Base-by-base conservation (phyloP, 1,284 basidiomycete species). In the Cryptococcus sp. region DNA sequence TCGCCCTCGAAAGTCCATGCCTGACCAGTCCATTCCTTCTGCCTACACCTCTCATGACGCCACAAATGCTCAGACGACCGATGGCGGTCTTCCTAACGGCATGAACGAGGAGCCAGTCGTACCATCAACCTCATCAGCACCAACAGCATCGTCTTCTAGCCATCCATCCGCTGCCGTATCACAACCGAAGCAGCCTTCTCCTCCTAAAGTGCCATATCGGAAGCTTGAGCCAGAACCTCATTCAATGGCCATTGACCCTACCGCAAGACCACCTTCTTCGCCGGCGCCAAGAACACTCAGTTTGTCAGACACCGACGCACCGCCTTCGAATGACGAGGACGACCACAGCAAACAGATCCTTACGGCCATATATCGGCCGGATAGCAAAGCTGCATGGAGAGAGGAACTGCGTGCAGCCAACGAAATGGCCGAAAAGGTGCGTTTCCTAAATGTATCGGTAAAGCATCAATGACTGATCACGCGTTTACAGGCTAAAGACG, bases 311-410 rank as follows among this genome's bases (percentile, higher is more conserved):
- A 54, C 53, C 2, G 57, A 56, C 13, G 59, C 54, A 7, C 39
- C 52, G n/a, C 4, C 53, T n/a, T 2, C 41, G n/a, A 15, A 11
- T 20, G 37, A 19, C 15, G 49, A 50, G 46, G 52, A 59, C 15
- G 63, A 83, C 48, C 80, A 80, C 57, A 81, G 82, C 23, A 68
- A 71, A 11, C 83, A 85, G 52, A 70, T 80, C 49, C 69, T 87
- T 39, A 94, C 92, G 16, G 89, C 89, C 16, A 91, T 94, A 54
- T 94, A 92, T 78, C 83, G 88, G 49, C 89, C 91, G 0, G 91
- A 92, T 67, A 87, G 87, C 66, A 85, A 84, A 20, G 86, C 85
- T 17, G 88, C 90, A 62, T 94, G 91, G 91, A 87, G 85, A 70
- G 89, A 91, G 75, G 76, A 80, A 57, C 59, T 83, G 59, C 72